Base-by-base conservation (phyloP, 2,329 filamentous ascomycete species). In the Nothophoma quercina region DNA sequence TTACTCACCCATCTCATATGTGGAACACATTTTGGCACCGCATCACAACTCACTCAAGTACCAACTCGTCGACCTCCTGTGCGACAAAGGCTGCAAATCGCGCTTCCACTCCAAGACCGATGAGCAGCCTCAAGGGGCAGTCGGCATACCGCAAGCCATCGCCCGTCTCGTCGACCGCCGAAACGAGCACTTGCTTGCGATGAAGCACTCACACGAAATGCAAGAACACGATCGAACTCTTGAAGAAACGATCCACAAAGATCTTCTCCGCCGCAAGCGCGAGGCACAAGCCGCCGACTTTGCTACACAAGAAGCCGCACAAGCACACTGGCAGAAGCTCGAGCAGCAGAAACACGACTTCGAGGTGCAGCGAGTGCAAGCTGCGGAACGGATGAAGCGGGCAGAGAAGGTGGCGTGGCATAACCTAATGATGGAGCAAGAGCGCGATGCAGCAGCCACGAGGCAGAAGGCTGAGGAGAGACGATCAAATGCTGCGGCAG, bases 1-100 rank as follows among this genome's bases (percentile, higher is more conserved):
- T 1, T 89, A 87, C 69, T 89, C 86, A 0, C 83, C 86, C 0
- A 84, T 86, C 3, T 86, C 85, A 75, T 89, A 88, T 65, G 78
- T 86, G 16, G 71, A 72, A 16, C 60, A 68, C 0, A 38, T 71
- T 12, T 55, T 62, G 5, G 54, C 61, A 0, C 59, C 64, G 5
- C 56, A 62, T 26, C 66, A 69, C 22, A 48, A 45, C 2, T 34
- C 47, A 4, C 39, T 59, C 15, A 67, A 60, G 51, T 34, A 53
- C 25, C 53, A 62, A 4, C 56, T 73, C 35, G 47, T 69, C 22
- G 65, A 69, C 7, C 63, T 72, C 13, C 63, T 72, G 10, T 63
- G 57, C 19, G 69, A 73, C 60, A 72, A 72, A 55, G 67, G 66
- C n/a, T 72, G 69, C 40, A 45, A 54, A 5, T 65, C 65, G 25